These are phyloP conservation scores for Bolboschoenoplectus hybrid DNA, from an alignment of 202 grass and related monocot species.

Conservation along the genomic window DNA sequence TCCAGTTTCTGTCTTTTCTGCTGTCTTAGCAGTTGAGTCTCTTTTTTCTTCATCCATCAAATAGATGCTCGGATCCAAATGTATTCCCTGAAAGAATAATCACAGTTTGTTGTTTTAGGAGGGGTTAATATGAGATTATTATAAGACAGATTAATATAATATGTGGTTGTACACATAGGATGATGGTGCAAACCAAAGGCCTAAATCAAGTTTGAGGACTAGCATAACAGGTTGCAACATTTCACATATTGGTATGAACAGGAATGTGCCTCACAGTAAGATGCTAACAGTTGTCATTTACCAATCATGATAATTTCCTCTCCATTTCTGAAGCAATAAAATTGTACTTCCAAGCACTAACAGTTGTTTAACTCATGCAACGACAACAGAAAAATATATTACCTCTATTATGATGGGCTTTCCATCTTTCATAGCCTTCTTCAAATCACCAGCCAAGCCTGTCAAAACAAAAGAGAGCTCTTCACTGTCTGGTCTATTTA, in stretches of 20 bases:
- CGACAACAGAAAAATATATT: slow-evolving; percentile 2
- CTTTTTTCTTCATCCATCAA: slow-evolving; percentile 90
- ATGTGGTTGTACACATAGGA: neutral
- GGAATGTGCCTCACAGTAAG: neutral
- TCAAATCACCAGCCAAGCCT: slow-evolving; percentile 99
- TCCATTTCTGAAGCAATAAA: neutral
- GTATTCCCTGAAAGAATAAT: slow-evolving; percentile 70
- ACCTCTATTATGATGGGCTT: slow-evolving; percentile 99
- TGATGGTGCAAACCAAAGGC: neutral
- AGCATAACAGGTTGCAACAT: neutral
- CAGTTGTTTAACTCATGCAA: neutral
- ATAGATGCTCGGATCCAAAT: slow-evolving; percentile 99
- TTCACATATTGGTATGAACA: neutral
- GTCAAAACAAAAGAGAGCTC: slow-evolving; percentile 32
- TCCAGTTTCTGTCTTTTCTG: slow-evolving; percentile 44
- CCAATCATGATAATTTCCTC: slow-evolving; percentile 6
- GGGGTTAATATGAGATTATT: neutral
- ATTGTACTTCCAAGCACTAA: slow-evolving; percentile 4
- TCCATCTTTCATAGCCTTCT: slow-evolving; percentile 99
- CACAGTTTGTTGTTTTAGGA: slow-evolving; percentile 1
- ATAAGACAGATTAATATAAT: neutral
- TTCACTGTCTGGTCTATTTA: neutral
- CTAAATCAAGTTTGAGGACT: slow-evolving; percentile 12
- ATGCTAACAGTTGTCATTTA: neutral
- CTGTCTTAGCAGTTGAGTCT: slow-evolving; percentile 49